Percentiles rank a stretch among this genome's conserved stretches.
Conservation (phyloP, 164 flowering plant genomes). For the Nelumbo lutea region DNA sequence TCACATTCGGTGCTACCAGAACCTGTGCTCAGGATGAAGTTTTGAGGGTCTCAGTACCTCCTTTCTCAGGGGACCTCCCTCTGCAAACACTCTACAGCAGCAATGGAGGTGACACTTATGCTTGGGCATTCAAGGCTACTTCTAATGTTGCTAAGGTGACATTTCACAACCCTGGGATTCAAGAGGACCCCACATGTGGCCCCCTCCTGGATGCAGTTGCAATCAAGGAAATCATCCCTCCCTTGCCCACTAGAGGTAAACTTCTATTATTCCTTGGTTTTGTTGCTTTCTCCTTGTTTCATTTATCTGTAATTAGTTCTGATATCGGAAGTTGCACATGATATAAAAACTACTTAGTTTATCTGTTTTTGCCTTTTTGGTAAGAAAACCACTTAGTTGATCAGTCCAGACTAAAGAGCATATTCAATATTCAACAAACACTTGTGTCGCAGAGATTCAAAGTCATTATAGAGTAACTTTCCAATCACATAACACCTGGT, state of each 20-base stretch:
- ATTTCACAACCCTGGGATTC: constrained; percentile 82
- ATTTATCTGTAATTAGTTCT: no score
- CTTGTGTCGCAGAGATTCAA: no score
- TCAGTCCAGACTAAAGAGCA: no score
- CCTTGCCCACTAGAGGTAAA: constrained; percentile 58
- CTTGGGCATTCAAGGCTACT: constrained; percentile 64
- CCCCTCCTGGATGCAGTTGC: constrained; percentile 88
- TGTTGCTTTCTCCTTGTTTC: no score
- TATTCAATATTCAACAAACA: no score
- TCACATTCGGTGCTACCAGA: constrained; percentile 85
- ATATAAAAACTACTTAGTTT: no score
- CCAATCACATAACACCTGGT: no score
- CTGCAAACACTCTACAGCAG: constrained; percentile 77
- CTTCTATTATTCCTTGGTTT: no score
- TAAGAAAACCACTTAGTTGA: no score
- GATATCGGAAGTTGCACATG: no score
- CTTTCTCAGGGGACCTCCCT: constrained; percentile 64
- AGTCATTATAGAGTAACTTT: no score
- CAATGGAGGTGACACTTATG: constrained; percentile 75
- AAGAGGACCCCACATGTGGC: constrained; percentile 93
- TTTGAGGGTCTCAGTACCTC: constrained; percentile 59
- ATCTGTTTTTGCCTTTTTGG: no score
- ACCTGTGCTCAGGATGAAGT: constrained; percentile 97
- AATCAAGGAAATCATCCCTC: constrained; percentile 64
- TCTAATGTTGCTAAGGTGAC: constrained; percentile 35